A percentile compares a stretch with the other conserved stretches of the same genome.
phyloP scores from a whole-genome alignment of 2,329 filamentous ascomycete genomes.

The Westerdykella sp. region DNA sequence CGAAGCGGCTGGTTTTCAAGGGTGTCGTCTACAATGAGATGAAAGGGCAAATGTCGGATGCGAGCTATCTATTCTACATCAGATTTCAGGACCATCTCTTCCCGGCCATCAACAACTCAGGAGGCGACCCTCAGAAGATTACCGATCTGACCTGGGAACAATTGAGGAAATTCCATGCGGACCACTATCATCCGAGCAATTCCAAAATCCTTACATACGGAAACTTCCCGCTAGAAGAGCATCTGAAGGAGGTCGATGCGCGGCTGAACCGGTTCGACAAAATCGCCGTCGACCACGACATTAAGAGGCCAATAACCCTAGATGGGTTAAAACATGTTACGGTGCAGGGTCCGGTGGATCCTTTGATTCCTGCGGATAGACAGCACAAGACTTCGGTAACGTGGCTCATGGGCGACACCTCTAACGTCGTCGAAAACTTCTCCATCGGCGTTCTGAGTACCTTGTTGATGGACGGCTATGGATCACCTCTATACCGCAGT shows the following conservation, averaged over 20 bases:
- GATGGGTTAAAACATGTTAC: slow-evolving; percentile 62
- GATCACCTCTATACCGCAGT: slow-evolving; percentile 83
- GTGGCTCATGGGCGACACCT: slow-evolving; percentile 81
- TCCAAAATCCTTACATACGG: slow-evolving; percentile 94
- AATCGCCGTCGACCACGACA: slow-evolving; percentile 62
- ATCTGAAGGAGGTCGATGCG: slow-evolving; percentile 71
- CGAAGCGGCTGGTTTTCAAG: slow-evolving; percentile 80
- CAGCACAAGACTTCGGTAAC: slow-evolving; percentile 93
- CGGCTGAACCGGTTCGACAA: slow-evolving; percentile 68
- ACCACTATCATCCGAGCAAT: slow-evolving; percentile 97
- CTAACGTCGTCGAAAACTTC: slow-evolving; percentile 81
- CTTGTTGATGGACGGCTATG: slow-evolving; percentile 86
- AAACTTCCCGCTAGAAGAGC: slow-evolving; percentile 77
- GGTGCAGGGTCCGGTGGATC: slow-evolving; percentile 76
- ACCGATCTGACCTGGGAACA: slow-evolving; percentile 91
- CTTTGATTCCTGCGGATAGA: slow-evolving; percentile 74
- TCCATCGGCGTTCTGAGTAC: slow-evolving; percentile 75
- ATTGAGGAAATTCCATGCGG: slow-evolving; percentile 77
- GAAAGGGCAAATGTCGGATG: slow-evolving; percentile 98
- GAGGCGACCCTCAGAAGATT: slow-evolving; percentile 92
- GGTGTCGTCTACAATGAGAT: slow-evolving; percentile 99
- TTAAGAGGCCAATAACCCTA: slow-evolving; percentile 71
- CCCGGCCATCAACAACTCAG: slow-evolving; percentile 91
- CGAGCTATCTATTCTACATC: slow-evolving; percentile 93
- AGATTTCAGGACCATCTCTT: slow-evolving; percentile 92